Percentiles rank a stretch among this genome's conserved stretches.
These are phyloP conservation scores for Bruguiera gymnorhiza DNA, from an alignment of 345 rosid genomes.

Conservation along the genomic window DNA sequence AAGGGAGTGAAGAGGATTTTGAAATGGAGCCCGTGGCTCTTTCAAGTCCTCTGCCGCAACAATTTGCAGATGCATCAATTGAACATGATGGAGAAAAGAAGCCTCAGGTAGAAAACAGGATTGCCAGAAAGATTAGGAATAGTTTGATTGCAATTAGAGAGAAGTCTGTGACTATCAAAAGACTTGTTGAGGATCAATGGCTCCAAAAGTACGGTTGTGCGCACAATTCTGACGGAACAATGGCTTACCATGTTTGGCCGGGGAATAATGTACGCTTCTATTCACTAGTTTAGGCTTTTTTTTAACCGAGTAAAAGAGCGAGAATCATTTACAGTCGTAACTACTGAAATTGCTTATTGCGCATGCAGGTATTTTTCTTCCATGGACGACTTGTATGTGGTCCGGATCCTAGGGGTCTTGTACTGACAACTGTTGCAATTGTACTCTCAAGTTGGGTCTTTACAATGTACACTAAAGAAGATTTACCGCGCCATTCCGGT, in stretches of 20 bases:
- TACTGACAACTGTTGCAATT: slow-evolving; percentile 29
- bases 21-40: slow-evolving; percentile 18
- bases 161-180: slow-evolving; percentile 1
- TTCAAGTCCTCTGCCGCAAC: slow-evolving; percentile 7
- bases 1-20: neutral
- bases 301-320: too few relatives aligned
- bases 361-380: slow-evolving; percentile 40
- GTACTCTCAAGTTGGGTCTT: slow-evolving; percentile 40
- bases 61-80: neutral
- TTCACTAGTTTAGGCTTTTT: neutral
- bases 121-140: neutral
- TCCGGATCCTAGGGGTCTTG: slow-evolving; percentile 42
- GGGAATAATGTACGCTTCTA: slow-evolving; percentile 35
- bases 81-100: neutral
- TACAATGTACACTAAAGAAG: slow-evolving; percentile 21
- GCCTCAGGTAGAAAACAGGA: neutral
- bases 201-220: slow-evolving; percentile 10
- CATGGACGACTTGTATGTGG: slow-evolving; percentile 40
- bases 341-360: neutral
- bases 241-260: slow-evolving; percentile 42
- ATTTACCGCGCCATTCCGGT: slow-evolving; percentile 20
- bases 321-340: too few relatives aligned
- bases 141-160: neutral
- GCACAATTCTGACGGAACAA: slow-evolving; percentile 21
- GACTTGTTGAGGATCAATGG: slow-evolving; percentile 21